A percentile compares a stretch with the other conserved stretches of the same genome.
Evolutionary conservation across 2,329 filamentous ascomycete genomes (phyloP).

Genomic region (Ramularia endophylla): DNA sequence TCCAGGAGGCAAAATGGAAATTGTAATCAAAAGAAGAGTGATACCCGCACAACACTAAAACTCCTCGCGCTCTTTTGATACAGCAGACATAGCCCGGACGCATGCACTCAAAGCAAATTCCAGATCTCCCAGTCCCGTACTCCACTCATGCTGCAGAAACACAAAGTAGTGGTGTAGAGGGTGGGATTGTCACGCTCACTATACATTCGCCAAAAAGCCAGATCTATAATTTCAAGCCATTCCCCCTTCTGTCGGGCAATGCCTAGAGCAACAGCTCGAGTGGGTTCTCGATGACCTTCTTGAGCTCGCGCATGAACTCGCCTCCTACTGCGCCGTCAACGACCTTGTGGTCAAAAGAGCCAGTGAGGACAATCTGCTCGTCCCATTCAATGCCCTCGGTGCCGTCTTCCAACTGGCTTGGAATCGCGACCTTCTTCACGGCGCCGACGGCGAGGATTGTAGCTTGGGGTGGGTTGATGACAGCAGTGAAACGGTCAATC

Average conservation of each 20-base stretch:
- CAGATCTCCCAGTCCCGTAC: not conserved
- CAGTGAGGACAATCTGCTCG: conserved; percentile 92
- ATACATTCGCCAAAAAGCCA: conserved; percentile 2
- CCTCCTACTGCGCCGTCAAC: conserved; percentile 93
- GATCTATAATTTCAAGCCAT: not conserved
- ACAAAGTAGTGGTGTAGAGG: not conserved
- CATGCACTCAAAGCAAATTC: conserved; percentile 1
- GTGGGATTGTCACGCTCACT: conserved; percentile 3
- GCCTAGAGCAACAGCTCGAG: conserved; percentile 81
- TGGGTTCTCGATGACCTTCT: conserved; percentile 97
- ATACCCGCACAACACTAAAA: too few relatives aligned
- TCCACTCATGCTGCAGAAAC: not conserved
- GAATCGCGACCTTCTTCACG: conserved; percentile 89
- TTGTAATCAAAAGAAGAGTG: too few relatives aligned
- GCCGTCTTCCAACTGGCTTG: conserved; percentile 77
- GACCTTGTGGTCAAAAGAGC: conserved; percentile 98
- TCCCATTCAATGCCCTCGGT: conserved; percentile 75
- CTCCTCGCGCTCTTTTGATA: conserved; percentile 10
- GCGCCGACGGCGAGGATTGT: conserved; percentile 93
- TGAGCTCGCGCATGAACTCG: conserved; percentile 94
- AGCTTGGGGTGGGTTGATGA: conserved; percentile 98
- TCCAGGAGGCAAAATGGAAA: too few relatives aligned
- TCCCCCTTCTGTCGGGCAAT: not conserved
- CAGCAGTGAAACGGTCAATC: conserved; percentile 93
- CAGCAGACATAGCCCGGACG: conserved; percentile 4